A percentile compares a stretch with the other conserved stretches of the same genome.
Evolutionary conservation across 345 rosid genomes (phyloP).

Genomic region (Clausena lansium): DNA sequence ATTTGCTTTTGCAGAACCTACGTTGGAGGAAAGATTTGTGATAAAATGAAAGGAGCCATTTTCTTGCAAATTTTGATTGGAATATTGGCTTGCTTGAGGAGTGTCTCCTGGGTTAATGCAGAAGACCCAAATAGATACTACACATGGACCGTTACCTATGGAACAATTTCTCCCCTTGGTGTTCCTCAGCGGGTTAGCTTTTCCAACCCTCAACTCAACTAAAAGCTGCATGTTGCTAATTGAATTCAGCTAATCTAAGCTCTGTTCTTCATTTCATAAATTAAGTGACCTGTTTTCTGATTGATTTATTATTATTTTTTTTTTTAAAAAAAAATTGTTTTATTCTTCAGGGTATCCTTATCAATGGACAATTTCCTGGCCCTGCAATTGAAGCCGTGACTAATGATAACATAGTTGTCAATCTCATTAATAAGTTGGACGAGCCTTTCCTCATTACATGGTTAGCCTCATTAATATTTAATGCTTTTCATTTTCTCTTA

Average conservation of each 20-base stretch:
- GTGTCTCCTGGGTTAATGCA: constrained; percentile 31
- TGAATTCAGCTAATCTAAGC: too few species aligned
- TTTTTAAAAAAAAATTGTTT: not conserved
- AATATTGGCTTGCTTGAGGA: constrained; percentile 30
- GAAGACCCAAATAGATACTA: constrained; percentile 61
- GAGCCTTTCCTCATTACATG: constrained; percentile 82
- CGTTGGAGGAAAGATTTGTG: constrained; percentile 2
- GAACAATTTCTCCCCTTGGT: constrained; percentile 56
- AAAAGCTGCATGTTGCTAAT: not conserved
- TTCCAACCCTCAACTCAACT: not conserved
- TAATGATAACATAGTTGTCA: constrained; percentile 69
- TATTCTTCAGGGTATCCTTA: constrained; percentile 66
- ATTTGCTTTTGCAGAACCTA: constrained; percentile 12
- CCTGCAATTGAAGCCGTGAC: constrained; percentile 75
- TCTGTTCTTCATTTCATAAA: too few species aligned
- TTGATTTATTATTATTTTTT: not conserved
- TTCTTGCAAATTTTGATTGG: constrained; percentile 26
- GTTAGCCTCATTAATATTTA: constrained; percentile 24
- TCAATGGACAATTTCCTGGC: constrained; percentile 88
- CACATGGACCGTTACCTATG: constrained; percentile 69
- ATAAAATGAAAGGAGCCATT: constrained; percentile 32
- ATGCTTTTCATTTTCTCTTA: too few species aligned
- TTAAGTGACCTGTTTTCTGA: not conserved
- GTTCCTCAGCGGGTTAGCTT: constrained; percentile 32
- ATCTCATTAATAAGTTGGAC: constrained; percentile 68